Base-by-base conservation (phyloP, 140 eudicot genomes). In the Senecio squalidus region DNA sequence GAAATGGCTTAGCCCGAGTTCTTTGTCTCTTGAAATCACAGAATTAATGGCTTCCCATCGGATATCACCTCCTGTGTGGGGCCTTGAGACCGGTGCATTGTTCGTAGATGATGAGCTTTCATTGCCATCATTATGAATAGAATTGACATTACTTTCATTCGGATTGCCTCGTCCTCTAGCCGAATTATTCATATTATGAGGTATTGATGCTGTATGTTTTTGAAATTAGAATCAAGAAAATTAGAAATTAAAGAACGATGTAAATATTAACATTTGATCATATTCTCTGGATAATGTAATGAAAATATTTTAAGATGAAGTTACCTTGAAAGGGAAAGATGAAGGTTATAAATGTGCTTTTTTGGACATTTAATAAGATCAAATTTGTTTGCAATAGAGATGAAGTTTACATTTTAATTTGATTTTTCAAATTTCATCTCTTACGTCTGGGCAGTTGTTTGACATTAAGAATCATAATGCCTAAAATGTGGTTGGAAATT, bases 1-100 rank as follows among this genome's bases (percentile, higher is more conserved):
- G 69, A 81, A 85, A 73, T 85, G 84, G 73, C 72, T 73, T 4
- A 85, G 81, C 17, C 85, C 85, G 9, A 85, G 62, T 4, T 78
- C 76, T 1, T 65, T 49, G 21, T 85, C 86, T 73, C 60, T 71
- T 6, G 77, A 22, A 15, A 75, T 43, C 6, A 71, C 15, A 0
- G 82, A 69, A 54, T 55, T 66, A 18, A 85, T 78, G 27, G 86
- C 95, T 50, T 85, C 89, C 95, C 95, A 85, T 70, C 86, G 61
- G 20, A 68, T 57, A 63, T 85, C 94, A 17, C 79, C 75, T 6
- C 86, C 89, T 0, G 83, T 85, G 57, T 85, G 94, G 11, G 94
- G 94, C 60, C 76, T 74, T 11, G 48, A 15, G 18, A 56, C 31
- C 0, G 78, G 80, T 65, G 74, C 62, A 49, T 10, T 6, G 6